Evolutionary conservation across 352 stramenopile genomes (phyloP).

Genomic region (Phytophthora crassamura): DNA sequence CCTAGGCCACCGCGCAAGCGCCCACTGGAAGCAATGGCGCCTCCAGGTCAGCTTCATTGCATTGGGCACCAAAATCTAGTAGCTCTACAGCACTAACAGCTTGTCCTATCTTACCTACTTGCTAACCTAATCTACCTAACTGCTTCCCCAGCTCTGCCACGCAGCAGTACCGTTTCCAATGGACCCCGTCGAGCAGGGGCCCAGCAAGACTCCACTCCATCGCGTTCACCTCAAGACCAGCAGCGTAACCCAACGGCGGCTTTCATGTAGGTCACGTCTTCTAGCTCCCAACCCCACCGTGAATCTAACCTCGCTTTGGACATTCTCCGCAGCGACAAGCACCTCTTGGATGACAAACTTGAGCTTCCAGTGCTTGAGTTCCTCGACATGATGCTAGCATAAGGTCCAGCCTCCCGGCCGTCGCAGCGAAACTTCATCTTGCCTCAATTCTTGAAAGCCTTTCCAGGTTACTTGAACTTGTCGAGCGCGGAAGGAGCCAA

Average conservation of each 20-base stretch:
- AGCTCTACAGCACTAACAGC: slow-evolving; percentile 44
- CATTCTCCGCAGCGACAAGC: slow-evolving; percentile 43
- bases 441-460: background rate
- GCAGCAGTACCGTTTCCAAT: slow-evolving; percentile 2
- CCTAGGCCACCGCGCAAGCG: slow-evolving; percentile 21
- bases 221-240: slow-evolving; percentile 11
- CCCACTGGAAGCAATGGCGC: slow-evolving; percentile 8
- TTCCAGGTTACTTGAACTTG: background rate
- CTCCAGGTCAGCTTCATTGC: slow-evolving; percentile 37
- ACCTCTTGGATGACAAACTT: slow-evolving; percentile 56
- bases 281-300: background rate
- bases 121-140: slow-evolving; percentile 51
- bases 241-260: slow-evolving; percentile 17
- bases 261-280: slow-evolving; percentile 39
- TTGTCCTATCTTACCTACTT: slow-evolving; percentile 43
- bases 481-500: background rate
- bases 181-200: slow-evolving; percentile 8
- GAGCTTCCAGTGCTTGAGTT: slow-evolving; percentile 65
- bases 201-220: slow-evolving; percentile 4
- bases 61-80: slow-evolving; percentile 16
- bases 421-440: background rate
- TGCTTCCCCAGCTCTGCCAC: slow-evolving; percentile 28
- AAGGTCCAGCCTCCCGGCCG: slow-evolving; percentile 12
- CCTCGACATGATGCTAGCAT: slow-evolving; percentile 69
- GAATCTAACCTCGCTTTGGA: background rate